Percentiles rank a stretch among this genome's conserved stretches.
phyloP scores from a whole-genome alignment of 306 rosid genomes.

The Rosa chinensis region DNA sequence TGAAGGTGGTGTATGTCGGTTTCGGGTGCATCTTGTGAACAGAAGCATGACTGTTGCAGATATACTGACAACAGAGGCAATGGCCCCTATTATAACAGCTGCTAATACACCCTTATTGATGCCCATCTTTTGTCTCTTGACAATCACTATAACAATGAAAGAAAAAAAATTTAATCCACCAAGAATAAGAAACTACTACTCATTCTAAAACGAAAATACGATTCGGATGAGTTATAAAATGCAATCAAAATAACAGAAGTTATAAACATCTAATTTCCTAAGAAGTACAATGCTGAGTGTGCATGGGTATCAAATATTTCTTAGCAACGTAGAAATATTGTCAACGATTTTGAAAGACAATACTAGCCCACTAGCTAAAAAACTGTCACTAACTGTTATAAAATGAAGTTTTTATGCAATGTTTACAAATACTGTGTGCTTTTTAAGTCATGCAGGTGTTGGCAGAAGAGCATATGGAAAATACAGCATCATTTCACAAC shows the following conservation, averaged over 20 bases:
- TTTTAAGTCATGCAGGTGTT: background rate
- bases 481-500: slow-evolving; percentile 8
- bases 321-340: background rate
- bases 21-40: slow-evolving; percentile 36
- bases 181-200: slow-evolving; percentile 14
- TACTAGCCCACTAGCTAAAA: background rate
- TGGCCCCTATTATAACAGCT: slow-evolving; percentile 47
- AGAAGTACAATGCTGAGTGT: background rate
- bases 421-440: background rate
- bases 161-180: slow-evolving; percentile 12
- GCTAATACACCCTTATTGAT: slow-evolving; percentile 39
- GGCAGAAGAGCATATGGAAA: background rate
- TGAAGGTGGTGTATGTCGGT: slow-evolving; percentile 35
- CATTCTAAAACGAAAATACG: background rate
- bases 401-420: background rate
- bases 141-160: slow-evolving; percentile 34
- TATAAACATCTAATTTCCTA: background rate
- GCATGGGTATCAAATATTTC: background rate
- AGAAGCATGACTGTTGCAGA: slow-evolving; percentile 48
- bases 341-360: background rate
- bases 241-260: background rate
- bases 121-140: slow-evolving; percentile 19
- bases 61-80: slow-evolving; percentile 38
- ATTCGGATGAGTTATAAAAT: background rate
- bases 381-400: background rate